Evolutionary conservation across 306 rosid genomes (phyloP).

Genomic region (Astragalus glycyphyllos): DNA sequence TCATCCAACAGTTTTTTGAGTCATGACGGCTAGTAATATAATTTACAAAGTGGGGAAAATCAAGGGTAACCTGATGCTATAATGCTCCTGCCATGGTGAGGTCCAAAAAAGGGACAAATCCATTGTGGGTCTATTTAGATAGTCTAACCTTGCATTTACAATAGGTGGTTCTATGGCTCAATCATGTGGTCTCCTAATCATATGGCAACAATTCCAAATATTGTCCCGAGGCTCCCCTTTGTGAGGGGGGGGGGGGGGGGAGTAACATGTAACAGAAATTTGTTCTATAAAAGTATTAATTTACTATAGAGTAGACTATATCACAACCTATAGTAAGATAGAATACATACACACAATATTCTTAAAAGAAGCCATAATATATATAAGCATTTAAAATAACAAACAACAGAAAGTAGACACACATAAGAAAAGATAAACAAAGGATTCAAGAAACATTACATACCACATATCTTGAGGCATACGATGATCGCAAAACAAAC

Average conservation of each 20-base stretch:
- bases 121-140: not conserved
- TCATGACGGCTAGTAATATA: constrained; percentile 8
- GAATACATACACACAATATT: constrained; percentile 27
- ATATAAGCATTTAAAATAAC: constrained; percentile 3
- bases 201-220: not conserved
- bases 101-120: not conserved
- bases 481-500: constrained; percentile 84
- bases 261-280: not conserved
- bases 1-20: constrained; percentile 15
- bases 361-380: constrained; percentile 22
- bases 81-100: not conserved
- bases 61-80: not conserved
- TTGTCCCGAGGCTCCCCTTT: not conserved
- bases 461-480: constrained; percentile 91
- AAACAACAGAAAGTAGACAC: constrained; percentile 15
- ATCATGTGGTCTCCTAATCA: not conserved
- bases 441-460: constrained; percentile 37
- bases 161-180: not conserved
- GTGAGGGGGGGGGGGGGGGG: not conserved
- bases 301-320: not conserved
- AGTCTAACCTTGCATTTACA: not conserved
- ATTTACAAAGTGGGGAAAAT: not conserved
- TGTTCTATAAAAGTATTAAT: not conserved
- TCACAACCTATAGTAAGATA: constrained; percentile 1
- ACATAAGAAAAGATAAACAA: constrained; percentile 26